Conservation (phyloP, 495 filamentous ascomycete genomes). For the Choiromyces venosus region DNA sequence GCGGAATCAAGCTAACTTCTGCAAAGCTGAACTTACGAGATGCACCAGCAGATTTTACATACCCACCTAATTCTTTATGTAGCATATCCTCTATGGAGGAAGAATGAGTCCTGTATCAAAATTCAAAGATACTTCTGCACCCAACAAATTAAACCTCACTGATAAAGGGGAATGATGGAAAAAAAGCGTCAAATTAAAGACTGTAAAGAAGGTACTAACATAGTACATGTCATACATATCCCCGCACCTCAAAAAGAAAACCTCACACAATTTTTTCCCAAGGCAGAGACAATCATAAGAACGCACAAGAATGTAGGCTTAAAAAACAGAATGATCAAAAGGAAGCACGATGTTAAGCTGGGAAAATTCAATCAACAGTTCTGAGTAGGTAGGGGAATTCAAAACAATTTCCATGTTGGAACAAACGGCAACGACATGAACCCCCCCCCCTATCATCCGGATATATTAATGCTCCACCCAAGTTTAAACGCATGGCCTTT, state of each 20-base stretch:
- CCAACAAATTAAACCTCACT: not conserved
- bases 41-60: not conserved
- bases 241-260: constrained; percentile 5
- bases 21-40: not conserved
- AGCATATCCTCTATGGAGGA: not conserved
- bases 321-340: constrained; percentile 4
- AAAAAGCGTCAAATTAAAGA: constrained; percentile 1
- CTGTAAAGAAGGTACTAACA: constrained; percentile 2
- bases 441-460: constrained; percentile 26
- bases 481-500: constrained; percentile 31
- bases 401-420: constrained; percentile 1
- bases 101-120: not conserved
- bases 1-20: not conserved
- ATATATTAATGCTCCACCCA: constrained; percentile 38
- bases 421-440: constrained; percentile 31
- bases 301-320: constrained; percentile 2
- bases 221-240: constrained; percentile 3
- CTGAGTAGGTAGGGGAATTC: not conserved
- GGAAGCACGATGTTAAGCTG: not conserved
- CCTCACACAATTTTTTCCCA: constrained; percentile 3
- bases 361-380: not conserved
- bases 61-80: not conserved
- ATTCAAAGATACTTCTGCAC: not conserved
- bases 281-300: constrained; percentile 4
- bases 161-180: not conserved